These are phyloP conservation scores for Solioccasus polychromus DNA, from an alignment of 768 basidiomycete species.

Conservation along the genomic window DNA sequence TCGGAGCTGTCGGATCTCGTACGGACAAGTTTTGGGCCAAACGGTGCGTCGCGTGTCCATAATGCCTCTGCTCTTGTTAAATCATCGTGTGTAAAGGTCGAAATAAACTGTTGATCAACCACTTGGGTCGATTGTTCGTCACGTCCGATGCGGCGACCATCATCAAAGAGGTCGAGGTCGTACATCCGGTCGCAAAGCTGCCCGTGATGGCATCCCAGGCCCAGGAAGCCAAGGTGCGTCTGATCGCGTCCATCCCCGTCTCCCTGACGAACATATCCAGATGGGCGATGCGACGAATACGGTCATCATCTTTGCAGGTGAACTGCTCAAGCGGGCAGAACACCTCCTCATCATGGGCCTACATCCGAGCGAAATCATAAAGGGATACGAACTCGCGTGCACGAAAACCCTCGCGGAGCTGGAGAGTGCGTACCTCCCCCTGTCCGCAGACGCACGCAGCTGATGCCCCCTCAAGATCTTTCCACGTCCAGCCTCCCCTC, in stretches of 20 bases:
- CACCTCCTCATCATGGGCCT: conserved; percentile 93
- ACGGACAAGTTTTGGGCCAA: conserved; percentile 57
- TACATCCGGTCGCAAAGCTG: conserved; percentile 98
- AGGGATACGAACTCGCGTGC: conserved; percentile 92
- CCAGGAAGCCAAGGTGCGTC: conserved; percentile 85
- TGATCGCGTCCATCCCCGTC: not conserved
- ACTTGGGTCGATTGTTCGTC: conserved; percentile 91
- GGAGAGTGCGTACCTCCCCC: conserved; percentile 67
- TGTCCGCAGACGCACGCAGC: conserved; percentile 9
- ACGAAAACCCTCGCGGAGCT: conserved; percentile 82
- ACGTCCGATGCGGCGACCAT: conserved; percentile 99
- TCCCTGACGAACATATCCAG: conserved; percentile 37
- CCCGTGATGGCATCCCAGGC: conserved; percentile 98
- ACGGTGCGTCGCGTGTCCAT: too few species aligned
- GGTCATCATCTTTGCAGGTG: conserved; percentile 93
- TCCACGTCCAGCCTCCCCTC: conserved; percentile 66
- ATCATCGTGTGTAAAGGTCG: conserved; percentile 55
- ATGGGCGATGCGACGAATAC: conserved; percentile 98
- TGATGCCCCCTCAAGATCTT: conserved; percentile 47
- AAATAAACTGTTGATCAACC: conserved; percentile 98
- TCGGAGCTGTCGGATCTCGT: conserved; percentile 60
- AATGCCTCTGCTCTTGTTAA: not conserved
- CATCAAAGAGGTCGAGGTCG: conserved; percentile 95
- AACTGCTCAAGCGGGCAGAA: conserved; percentile 91
- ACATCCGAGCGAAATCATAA: conserved; percentile 93